Base-by-base conservation (phyloP, 495 filamentous ascomycete species). In the Aspergillus cristatus region DNA sequence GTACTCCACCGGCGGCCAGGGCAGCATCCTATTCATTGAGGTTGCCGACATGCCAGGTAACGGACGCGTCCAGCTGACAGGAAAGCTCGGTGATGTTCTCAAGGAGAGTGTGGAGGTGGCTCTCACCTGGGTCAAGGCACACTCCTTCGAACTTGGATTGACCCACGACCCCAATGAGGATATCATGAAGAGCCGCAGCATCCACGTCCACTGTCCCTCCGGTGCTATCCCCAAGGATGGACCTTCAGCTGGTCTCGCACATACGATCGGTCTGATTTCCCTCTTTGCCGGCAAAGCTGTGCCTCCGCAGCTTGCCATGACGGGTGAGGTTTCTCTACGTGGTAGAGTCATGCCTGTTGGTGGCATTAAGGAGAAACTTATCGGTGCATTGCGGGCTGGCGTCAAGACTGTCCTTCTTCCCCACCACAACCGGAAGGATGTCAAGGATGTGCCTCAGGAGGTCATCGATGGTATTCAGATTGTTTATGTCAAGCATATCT, bases 311-410 rank as follows among this genome's bases (percentile, higher is more conserved):
- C 77, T 97, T 50, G 91, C 91, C 32, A 99, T 99, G 91, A 99
- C 91, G 15, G 93, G 91, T 15, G 91, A 99, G 58, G 78, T 97
- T 28, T 84, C 82, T 44, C 73, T 99, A 22, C 74, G 93, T 12
- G 91, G 91, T 10, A 76, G 86, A 43, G 81, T 99, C 35, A 78
- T 80, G 65, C 83, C 86, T 7, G 89, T 94, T 39, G 91, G 91
- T 14, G 91, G 93, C 15, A 97, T 97, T 63, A 95, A 96, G 70
- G 91, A 99, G 76, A 99, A 99, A 58, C 68, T 97, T 18, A 97
- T 99, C 54, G 91, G 91, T 10, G 93, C 91, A 18, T 62, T 89
- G 46, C 78, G 89, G 43, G 93, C 91, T 14, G 91, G 91, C 16
- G 91, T 99, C 35, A 93, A 91, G 70, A 91, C 83, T 28, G 91